Evolutionary conservation across 1,139 yeast species (phyloP).

Genomic region (Magnusiomyces tetraspermus): DNA sequence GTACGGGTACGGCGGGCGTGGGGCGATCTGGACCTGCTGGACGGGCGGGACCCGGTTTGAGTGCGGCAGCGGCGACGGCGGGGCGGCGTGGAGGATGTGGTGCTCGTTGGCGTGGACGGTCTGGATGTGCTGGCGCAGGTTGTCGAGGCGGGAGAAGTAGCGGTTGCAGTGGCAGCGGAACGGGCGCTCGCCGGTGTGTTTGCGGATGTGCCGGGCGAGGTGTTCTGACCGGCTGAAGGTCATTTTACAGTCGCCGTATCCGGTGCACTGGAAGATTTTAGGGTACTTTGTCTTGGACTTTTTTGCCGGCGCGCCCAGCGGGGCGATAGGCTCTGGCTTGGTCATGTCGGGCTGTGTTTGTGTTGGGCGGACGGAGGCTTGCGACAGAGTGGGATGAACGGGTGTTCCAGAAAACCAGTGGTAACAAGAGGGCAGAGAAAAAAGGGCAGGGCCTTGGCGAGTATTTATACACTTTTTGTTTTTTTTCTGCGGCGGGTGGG

Average conservation of each 20-base stretch:
- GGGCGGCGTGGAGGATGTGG: constrained; percentile 32
- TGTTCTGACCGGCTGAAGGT: constrained; percentile 84
- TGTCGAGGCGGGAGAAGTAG: constrained; percentile 75
- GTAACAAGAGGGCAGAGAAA: background rate
- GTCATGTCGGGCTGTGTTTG: background rate
- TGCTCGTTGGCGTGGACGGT: constrained; percentile 82
- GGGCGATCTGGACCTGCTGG: constrained; percentile 12
- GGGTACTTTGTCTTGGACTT: constrained; percentile 31
- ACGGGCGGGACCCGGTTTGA: constrained; percentile 24
- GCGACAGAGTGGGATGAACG: too few species aligned
- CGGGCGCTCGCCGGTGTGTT: constrained; percentile 94
- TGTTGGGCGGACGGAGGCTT: too few species aligned
- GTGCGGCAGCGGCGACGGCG: constrained; percentile 24
- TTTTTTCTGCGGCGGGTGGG: background rate
- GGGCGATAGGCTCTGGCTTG: too few species aligned
- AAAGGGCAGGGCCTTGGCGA: background rate
- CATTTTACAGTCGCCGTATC: constrained; percentile 82
- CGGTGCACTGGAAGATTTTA: constrained; percentile 70
- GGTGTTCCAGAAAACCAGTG: too few species aligned
- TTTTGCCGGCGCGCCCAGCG: constrained; percentile 7
- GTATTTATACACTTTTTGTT: background rate
- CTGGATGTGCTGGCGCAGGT: constrained; percentile 83
- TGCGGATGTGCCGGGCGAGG: constrained; percentile 82
- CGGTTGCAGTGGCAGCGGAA: constrained; percentile 82
- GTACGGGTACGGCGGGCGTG: too few species aligned